Base-by-base conservation (phyloP, 202 grass and related monocot species). In the Schoenoplectus triqueter region DNA sequence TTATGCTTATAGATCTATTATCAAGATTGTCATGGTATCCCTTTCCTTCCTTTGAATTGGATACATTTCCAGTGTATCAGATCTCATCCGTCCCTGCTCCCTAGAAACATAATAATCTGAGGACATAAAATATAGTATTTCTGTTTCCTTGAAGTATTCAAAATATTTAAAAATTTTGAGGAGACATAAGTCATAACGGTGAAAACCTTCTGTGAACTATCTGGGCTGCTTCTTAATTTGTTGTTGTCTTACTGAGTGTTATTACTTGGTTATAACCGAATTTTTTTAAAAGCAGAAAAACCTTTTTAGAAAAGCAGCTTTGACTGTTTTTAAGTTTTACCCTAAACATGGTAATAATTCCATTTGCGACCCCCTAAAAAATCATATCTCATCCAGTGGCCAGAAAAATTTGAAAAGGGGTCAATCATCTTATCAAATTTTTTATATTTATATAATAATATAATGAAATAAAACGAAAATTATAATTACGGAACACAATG, bases 61-160 rank as follows among this genome's bases (percentile, higher is more conserved):
- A 31, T 31, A 31, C 31, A 31, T 31, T 31, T 31, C 31, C 31
- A 31, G 31, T 31, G 31, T 31, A 31, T 31, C 31, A 31, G 31
- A 31, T 31, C 31, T 31, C 31, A 31, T 31, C 31, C 31, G 31
- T 31, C 31, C 31, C 31, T 31, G 31, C 31, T 31, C 31, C 31
- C 31, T 31, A 31, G 31, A 31, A 31, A 31, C 31, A 31, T 31
- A 31, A 11, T 44, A 60, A 73, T 57, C 22, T 60, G n/a, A 15
- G 2, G 72, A 11, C 10, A 56, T 76, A 56, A 55, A 19, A 73
- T 50, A 73, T 73, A 50, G 17, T 73, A 73, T 76, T 41, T 78
- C 48, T 78, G 22, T 78, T 76, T 78, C 21, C 48, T 39, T 54
- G 10, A 75, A 55, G 3, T 4, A 75, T 54, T 74, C 31, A 31